Evolutionary conservation across 495 filamentous ascomycete species (phyloP), one percentile per base, ranked within the genome.

Genomic region (Aspergillus kassunensis): DNA sequence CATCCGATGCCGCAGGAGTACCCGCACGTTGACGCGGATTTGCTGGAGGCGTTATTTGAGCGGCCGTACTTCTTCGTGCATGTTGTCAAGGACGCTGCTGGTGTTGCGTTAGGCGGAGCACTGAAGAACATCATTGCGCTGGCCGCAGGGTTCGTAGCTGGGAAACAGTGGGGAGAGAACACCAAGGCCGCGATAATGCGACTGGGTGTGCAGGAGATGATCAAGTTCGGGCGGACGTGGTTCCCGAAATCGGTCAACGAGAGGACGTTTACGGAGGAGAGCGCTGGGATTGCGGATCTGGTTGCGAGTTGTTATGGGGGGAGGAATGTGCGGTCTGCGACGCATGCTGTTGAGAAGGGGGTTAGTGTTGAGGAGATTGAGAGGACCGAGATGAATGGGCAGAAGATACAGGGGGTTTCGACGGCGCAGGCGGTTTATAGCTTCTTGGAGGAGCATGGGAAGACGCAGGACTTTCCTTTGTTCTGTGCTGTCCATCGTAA

Each of bases 161-260:
- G 90, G 3, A 78, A 89, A 39, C 88, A 88, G 42, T 96, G 91
- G 90, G 91, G 90, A 39, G 87, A 91, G 72, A 95, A 93, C 61
- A 88, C 89, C 20, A 93, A 93, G 70, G 88, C 90, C n/a, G 90
- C 90, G 31, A 81, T 95, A 29, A 93, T 95, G 86, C 84, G 90
- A 6, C 82, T 91, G 10, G 90, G 90, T 3, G 77, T 95, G 35
- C 73, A 90, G 18, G 90, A 95, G 73, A 91, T 89, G 81, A 86
- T 91, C 44, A 83, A 85, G 56, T 96, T 96, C 58, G 89, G 88
- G 30, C 84, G 85, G 67, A 80, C 83, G 58, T 96, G 92, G 77
- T 96, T 93, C 67, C 79, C 76, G 4, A 75, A 86, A 46, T 81
- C 82, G 0, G 83, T 89, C 24, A 70, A 81, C 13, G 77, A 84